Conservation (phyloP, 164 flowering plant genomes). For the Buxus sempervirens region DNA sequence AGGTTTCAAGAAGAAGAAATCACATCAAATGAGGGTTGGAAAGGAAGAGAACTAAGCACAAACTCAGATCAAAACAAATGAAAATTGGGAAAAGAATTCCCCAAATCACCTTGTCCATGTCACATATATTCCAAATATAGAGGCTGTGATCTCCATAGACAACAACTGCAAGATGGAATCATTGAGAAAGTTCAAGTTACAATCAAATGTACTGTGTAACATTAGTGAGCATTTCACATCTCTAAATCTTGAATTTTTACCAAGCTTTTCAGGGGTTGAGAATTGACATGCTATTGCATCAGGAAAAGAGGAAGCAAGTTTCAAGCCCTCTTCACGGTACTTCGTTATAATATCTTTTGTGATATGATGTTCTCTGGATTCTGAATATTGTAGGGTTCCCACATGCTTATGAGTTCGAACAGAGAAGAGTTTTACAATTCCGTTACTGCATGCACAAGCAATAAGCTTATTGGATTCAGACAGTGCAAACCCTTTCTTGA, state of each 20-base stretch:
- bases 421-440: conserved; percentile 50
- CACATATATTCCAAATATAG: conserved; percentile 59
- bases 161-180: conserved; percentile 50
- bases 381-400: conserved; percentile 46
- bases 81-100: background rate
- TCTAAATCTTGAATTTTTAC: conserved; percentile 28
- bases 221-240: background rate
- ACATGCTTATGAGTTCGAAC: conserved; percentile 33
- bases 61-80: background rate
- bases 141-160: conserved; percentile 71
- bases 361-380: conserved; percentile 22
- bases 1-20: background rate
- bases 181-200: background rate
- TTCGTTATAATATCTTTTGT: conserved; percentile 9
- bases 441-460: conserved; percentile 80
- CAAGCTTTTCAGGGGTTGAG: conserved; percentile 55
- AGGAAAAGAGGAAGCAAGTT: conserved; percentile 30
- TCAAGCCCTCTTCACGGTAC: conserved; percentile 12
- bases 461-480: conserved; percentile 45
- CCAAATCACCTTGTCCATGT: conserved; percentile 41
- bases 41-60: background rate
- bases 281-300: conserved; percentile 85
- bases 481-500: conserved; percentile 52
- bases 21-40: background rate
- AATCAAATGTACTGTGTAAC: background rate